Percentiles rank a stretch among this genome's conserved stretches.
Conservation (phyloP, 148 eudicot genomes). For the Rhododendron molle region DNA sequence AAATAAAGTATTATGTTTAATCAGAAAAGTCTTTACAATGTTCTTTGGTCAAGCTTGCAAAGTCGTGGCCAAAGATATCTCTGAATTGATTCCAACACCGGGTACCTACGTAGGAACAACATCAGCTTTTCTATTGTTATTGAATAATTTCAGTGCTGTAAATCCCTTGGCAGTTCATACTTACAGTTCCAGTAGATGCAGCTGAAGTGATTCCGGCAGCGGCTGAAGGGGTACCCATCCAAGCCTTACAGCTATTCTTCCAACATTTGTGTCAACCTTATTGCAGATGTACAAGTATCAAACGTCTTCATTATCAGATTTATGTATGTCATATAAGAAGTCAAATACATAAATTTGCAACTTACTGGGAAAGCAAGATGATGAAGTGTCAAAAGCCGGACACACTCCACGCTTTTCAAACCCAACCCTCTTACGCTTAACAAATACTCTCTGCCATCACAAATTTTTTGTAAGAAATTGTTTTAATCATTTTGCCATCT, state of each 20-base stretch:
- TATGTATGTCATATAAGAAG: background rate
- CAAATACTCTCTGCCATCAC: constrained; percentile 73
- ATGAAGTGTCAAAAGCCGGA: constrained; percentile 93
- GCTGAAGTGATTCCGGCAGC: constrained; percentile 90
- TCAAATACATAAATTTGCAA: background rate
- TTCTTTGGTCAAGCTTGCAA: constrained; percentile 96
- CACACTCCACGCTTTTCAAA: constrained; percentile 96
- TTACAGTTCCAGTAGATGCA: constrained; percentile 94
- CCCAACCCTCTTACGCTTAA: constrained; percentile 90
- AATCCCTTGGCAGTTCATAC: constrained; percentile 17
- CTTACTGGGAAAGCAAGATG: constrained; percentile 99
- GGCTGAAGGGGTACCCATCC: constrained; percentile 99
- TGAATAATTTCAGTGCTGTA: background rate
- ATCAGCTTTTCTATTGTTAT: constrained; percentile 5
- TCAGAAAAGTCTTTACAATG: constrained; percentile 52
- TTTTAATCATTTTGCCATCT: background rate
- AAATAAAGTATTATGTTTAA: background rate
- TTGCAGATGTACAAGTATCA: constrained; percentile 14
- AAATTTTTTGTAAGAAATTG: background rate
- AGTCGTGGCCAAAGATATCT: constrained; percentile 94
- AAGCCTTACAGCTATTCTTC: constrained; percentile 92
- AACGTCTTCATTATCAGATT: background rate
- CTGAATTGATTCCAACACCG: constrained; percentile 88
- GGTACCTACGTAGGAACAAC: constrained; percentile 57
- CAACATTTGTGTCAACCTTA: constrained; percentile 97